Conservation (phyloP, 306 rosid species). For the Heteromeles arbutifolia region DNA sequence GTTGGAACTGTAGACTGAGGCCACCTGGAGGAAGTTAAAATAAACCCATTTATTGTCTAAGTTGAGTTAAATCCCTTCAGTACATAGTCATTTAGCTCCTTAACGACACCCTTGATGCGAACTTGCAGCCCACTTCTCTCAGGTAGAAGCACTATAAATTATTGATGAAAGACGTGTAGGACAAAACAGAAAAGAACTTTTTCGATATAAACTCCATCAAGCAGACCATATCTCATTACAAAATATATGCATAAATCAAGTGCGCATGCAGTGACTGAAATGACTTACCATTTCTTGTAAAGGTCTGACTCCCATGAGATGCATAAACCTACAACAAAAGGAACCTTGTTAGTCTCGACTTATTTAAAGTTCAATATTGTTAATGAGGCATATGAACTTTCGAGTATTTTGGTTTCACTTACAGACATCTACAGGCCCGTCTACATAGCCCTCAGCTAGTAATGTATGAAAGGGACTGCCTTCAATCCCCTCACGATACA, state of each 20-base stretch:
- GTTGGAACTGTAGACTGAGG: slow-evolving; percentile 69
- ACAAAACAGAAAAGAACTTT: not conserved
- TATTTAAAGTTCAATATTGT: not conserved
- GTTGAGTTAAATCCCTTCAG: not conserved
- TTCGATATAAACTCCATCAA: not conserved
- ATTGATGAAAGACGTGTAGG: not conserved
- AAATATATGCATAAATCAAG: not conserved
- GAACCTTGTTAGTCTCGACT: slow-evolving; percentile 1
- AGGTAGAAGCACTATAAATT: not conserved
- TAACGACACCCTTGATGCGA: not conserved
- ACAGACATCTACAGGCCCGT: slow-evolving; percentile 84
- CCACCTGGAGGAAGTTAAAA: slow-evolving; percentile 59
- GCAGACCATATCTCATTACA: not conserved
- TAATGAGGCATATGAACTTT: not conserved
- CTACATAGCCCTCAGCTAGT: slow-evolving; percentile 89
- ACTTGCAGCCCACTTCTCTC: not conserved
- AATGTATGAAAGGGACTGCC: slow-evolving; percentile 86
- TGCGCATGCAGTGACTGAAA: slow-evolving; percentile 1
- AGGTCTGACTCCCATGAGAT: slow-evolving; percentile 70
- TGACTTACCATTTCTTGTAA: slow-evolving; percentile 72
- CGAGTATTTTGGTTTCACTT: slow-evolving; percentile 31
- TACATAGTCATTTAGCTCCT: not conserved
- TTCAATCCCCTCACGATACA: slow-evolving; percentile 83
- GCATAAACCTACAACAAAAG: slow-evolving; percentile 67
- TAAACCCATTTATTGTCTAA: not conserved